Conservation (phyloP, 2,329 filamentous ascomycete species). For the Fusarium burgessii region DNA sequence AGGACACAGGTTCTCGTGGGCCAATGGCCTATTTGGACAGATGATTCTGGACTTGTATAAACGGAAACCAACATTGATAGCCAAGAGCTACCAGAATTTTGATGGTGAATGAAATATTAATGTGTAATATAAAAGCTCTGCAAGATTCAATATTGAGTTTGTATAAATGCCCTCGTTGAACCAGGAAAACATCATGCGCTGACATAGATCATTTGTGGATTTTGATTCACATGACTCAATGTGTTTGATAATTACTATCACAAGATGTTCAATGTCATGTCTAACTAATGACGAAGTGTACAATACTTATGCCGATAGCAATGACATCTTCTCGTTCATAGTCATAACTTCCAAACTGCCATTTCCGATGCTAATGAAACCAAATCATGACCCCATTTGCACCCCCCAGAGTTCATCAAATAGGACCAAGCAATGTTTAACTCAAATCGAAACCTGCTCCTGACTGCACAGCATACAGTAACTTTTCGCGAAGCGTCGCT, state of each 20-base stretch:
- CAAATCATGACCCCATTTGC: slow-evolving; percentile 4
- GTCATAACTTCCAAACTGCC: slow-evolving; percentile 12
- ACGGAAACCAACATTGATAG: slow-evolving; percentile 75
- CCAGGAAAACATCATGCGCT: not conserved
- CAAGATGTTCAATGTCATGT: not conserved
- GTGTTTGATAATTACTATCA: not conserved
- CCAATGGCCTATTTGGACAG: slow-evolving; percentile 88
- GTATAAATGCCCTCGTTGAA: not conserved
- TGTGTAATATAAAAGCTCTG: not conserved
- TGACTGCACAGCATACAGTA: slow-evolving; percentile 89
- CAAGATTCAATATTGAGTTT: not conserved
- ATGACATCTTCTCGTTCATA: not conserved
- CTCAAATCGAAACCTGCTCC: slow-evolving; percentile 93
- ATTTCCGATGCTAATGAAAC: slow-evolving; percentile 36
- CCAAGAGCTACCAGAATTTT: slow-evolving; percentile 59
- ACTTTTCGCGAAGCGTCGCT: slow-evolving; percentile 76
- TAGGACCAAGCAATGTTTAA: slow-evolving; percentile 47
- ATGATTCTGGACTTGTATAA: slow-evolving; percentile 80
- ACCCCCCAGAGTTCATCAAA: not conserved
- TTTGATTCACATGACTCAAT: not conserved
- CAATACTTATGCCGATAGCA: not conserved
- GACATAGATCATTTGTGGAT: not conserved
- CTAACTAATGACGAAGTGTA: not conserved
- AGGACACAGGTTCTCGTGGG: slow-evolving; percentile 83
- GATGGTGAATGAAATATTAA: not conserved